A percentile compares a stretch with the other conserved stretches of the same genome.
Conservation (phyloP, 2,329 filamentous ascomycete species). For the Cryphonectria radicalis region DNA sequence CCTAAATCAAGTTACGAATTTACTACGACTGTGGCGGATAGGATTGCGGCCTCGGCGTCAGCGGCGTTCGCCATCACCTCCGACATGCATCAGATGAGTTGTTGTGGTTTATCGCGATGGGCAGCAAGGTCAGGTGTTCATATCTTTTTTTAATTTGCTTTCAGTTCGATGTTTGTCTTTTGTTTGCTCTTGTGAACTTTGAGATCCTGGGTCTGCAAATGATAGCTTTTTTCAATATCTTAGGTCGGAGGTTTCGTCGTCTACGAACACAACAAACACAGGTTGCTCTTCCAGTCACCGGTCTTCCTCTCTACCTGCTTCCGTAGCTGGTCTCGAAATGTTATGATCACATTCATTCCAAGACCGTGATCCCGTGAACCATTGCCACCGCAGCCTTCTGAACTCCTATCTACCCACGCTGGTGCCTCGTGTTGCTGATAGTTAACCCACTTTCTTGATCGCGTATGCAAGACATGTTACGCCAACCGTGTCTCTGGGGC, state of each 20-base stretch:
- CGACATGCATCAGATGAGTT: slow-evolving; percentile 24
- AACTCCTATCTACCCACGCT: neutral
- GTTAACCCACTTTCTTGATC: neutral
- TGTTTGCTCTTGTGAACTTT: neutral
- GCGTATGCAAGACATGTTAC: neutral
- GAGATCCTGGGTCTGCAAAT: neutral
- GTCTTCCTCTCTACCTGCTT: slow-evolving; percentile 7
- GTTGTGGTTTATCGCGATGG: slow-evolving; percentile 19
- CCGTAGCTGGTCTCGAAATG: neutral
- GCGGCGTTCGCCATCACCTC: slow-evolving; percentile 18
- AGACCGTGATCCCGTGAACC: neutral
- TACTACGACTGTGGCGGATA: neutral
- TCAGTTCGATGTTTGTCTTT: neutral
- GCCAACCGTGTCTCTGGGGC: slow-evolving; percentile 7
- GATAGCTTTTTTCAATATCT: neutral
- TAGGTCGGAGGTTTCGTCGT: neutral
- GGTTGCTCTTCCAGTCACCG: slow-evolving; percentile 1
- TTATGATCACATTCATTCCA: neutral
- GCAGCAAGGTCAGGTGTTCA: slow-evolving; percentile 18
- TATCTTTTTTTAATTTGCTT: neutral
- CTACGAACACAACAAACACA: slow-evolving; percentile 14
- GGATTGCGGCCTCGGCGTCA: slow-evolving; percentile 8
- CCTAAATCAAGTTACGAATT: neutral
- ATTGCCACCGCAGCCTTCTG: neutral
- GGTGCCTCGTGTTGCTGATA: slow-evolving; percentile 1